Percentiles rank a stretch among this genome's conserved stretches.
These are phyloP conservation scores for Naematelia encephala DNA, from an alignment of 768 basidiomycete genomes.

Conservation along the genomic window DNA sequence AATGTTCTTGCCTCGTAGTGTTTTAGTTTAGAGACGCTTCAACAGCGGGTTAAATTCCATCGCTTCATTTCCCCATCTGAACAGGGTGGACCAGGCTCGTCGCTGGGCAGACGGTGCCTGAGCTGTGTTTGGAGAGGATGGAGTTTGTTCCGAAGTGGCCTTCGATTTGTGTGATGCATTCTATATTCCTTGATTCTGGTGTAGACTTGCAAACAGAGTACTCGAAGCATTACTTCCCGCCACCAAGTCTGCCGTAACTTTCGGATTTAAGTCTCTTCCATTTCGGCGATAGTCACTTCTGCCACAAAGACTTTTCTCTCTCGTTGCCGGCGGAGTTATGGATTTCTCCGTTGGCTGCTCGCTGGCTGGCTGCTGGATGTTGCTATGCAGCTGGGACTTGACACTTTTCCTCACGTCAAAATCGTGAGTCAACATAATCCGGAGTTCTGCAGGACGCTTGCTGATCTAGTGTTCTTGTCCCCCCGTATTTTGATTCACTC, in stretches of 20 bases:
- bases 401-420: conserved; percentile 8
- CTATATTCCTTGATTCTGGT: too few species aligned
- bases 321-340: too few species aligned
- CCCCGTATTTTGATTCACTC: too few species aligned
- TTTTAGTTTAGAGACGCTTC: background rate
- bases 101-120: background rate
- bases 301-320: too few species aligned
- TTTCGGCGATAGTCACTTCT: background rate
- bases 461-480: background rate
- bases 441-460: too few species aligned
- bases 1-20: background rate
- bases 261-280: background rate
- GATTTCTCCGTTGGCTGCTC: conserved; percentile 1
- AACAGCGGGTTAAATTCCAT: background rate
- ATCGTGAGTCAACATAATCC: conserved; percentile 17
- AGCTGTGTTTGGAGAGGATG: background rate
- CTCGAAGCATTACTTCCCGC: too few species aligned
- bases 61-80: background rate
- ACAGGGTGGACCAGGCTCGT: background rate
- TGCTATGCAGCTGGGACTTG: background rate
- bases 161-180: background rate
- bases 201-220: too few species aligned
- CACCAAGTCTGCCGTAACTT: background rate
- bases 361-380: background rate
- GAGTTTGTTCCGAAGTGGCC: background rate